Conservation (phyloP, 2,329 filamentous ascomycete genomes). For the Aspergillus vadensis region DNA sequence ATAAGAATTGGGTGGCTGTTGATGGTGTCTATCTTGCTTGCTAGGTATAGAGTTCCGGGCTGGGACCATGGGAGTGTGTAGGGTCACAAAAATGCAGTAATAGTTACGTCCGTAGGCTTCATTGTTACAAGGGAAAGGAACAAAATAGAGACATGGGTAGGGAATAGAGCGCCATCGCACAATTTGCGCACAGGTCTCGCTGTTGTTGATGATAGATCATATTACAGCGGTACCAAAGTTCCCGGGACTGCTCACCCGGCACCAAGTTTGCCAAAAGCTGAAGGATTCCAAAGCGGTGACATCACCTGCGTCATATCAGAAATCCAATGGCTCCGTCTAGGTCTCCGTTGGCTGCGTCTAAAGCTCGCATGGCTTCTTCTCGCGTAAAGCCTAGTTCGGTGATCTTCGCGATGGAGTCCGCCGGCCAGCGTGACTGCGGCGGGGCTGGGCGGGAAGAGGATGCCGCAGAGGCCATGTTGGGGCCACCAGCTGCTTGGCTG, state of each 20-base stretch:
- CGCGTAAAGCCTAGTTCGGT: slow-evolving; percentile 75
- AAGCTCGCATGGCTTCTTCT: slow-evolving; percentile 73
- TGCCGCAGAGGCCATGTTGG: slow-evolving; percentile 21
- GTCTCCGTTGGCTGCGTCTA: slow-evolving; percentile 82
- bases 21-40: slow-evolving; percentile 3
- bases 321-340: slow-evolving; percentile 85
- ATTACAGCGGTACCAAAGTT: slow-evolving; percentile 8
- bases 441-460: slow-evolving; percentile 29
- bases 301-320: slow-evolving; percentile 55
- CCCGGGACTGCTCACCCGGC: slow-evolving; percentile 5
- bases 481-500: slow-evolving; percentile 17
- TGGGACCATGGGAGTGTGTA: background rate
- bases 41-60: background rate
- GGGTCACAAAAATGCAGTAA: background rate
- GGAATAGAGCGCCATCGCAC: slow-evolving; percentile 2
- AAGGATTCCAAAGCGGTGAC: slow-evolving; percentile 6
- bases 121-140: background rate
- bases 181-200: background rate
- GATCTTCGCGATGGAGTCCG: slow-evolving; percentile 73
- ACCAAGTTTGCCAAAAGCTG: background rate
- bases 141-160: background rate
- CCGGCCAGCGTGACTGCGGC: slow-evolving; percentile 48
- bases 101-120: slow-evolving; percentile 2
- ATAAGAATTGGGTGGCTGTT: background rate
- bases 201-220: slow-evolving; percentile 3